Conservation (phyloP, 768 basidiomycete species). For the Amanita muscaria region DNA sequence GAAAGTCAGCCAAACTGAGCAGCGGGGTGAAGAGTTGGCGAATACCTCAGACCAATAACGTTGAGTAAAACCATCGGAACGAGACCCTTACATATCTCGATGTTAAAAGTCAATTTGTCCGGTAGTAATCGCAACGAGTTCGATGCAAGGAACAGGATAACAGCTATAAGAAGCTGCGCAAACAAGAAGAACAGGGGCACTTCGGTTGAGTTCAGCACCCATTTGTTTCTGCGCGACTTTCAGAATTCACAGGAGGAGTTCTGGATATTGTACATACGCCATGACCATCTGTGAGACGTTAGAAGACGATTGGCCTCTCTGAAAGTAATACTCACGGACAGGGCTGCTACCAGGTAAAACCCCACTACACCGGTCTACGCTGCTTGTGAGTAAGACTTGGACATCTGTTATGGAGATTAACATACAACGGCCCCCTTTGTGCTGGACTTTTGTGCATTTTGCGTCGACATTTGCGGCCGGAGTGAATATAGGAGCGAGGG, state of each 20-base stretch:
- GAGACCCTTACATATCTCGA: constrained; percentile 61
- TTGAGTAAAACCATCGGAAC: constrained; percentile 69
- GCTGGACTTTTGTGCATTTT: constrained; percentile 18
- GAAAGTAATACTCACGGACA: constrained; percentile 80
- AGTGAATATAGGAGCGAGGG: background rate
- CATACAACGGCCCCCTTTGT: constrained; percentile 1
- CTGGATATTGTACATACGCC: constrained; percentile 42
- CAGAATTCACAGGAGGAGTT: constrained; percentile 3
- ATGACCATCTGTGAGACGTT: constrained; percentile 96
- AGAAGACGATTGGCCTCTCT: too few species aligned
- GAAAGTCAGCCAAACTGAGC: background rate
- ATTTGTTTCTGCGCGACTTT: constrained; percentile 62
- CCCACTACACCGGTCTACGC: constrained; percentile 61
- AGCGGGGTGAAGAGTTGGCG: background rate
- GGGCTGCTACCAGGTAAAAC: constrained; percentile 85
- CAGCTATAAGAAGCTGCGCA: constrained; percentile 72
- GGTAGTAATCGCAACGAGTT: constrained; percentile 58
- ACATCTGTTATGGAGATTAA: constrained; percentile 22
- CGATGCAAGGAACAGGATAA: constrained; percentile 60
- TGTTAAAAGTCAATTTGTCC: constrained; percentile 55
- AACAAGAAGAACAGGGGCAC: constrained; percentile 85
- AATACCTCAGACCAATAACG: constrained; percentile 74
- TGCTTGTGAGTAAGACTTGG: constrained; percentile 1
- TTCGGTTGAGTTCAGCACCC: constrained; percentile 70
- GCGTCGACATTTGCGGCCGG: constrained; percentile 17